Evolutionary conservation across 208 protist genomes (phyloP).

Genomic region (Lotmaria passim): DNA sequence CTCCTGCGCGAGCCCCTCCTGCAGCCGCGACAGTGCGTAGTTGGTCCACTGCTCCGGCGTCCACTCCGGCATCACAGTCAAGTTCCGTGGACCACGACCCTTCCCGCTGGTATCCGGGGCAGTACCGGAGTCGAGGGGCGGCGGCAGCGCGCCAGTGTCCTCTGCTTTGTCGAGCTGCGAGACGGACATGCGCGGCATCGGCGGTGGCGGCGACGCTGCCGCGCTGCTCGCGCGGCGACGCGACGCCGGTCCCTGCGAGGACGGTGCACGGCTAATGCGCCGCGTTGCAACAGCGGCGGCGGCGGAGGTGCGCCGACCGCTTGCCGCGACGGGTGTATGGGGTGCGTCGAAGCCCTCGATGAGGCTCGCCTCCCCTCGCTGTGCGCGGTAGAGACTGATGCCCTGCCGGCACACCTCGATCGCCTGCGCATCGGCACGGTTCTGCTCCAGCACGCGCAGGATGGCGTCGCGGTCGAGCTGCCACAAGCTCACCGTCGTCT

Average conservation of each 20-base stretch:
- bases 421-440: slow-evolving; percentile 66
- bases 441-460: slow-evolving; percentile 46
- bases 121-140: neutral
- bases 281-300: neutral
- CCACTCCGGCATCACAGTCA: slow-evolving; percentile 2
- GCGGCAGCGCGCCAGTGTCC: slow-evolving; percentile 2
- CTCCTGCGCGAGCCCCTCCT: slow-evolving; percentile 22
- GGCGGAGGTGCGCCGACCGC: neutral
- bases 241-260: slow-evolving; percentile 8
- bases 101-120: neutral
- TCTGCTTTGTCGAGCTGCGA: slow-evolving; percentile 14
- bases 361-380: slow-evolving; percentile 63
- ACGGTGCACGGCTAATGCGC: slow-evolving; percentile 26
- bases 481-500: slow-evolving; percentile 83
- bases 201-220: neutral
- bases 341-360: slow-evolving; percentile 44
- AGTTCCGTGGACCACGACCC: slow-evolving; percentile 2
- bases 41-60: slow-evolving; percentile 28
- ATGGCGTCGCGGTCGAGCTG: slow-evolving; percentile 53
- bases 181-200: slow-evolving; percentile 6
- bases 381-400: slow-evolving; percentile 71
- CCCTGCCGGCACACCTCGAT: slow-evolving; percentile 81
- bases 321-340: slow-evolving; percentile 1
- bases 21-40: slow-evolving; percentile 32
- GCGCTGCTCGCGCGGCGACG: slow-evolving; percentile 6